Conservation (phyloP, 306 rosid genomes). For the Lablab purpureus region DNA sequence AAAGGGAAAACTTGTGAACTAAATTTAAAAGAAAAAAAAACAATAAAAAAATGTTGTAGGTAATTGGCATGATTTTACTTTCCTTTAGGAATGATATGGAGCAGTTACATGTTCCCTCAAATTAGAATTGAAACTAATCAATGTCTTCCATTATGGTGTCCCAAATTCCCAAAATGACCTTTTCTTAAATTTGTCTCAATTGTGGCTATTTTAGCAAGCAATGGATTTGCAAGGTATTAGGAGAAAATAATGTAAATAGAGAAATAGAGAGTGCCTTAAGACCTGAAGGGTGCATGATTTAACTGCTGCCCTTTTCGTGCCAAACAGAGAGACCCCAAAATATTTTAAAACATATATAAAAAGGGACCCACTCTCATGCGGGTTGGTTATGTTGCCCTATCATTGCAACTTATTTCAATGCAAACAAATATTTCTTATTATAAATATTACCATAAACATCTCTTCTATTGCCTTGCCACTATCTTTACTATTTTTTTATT, state of each 20-base stretch:
- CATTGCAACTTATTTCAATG: background rate
- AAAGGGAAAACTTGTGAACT: too few relatives aligned
- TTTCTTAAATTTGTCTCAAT: background rate
- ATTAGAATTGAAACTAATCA: slow-evolving; percentile 28
- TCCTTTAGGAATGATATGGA: background rate
- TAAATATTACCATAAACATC: too few relatives aligned
- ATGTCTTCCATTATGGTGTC: slow-evolving; percentile 17
- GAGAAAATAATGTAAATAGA: background rate
- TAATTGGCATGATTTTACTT: background rate
- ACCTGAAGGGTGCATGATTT: slow-evolving; percentile 12
- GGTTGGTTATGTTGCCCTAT: background rate
- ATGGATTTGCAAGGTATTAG: background rate
- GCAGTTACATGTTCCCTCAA: slow-evolving; percentile 31
- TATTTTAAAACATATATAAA: background rate
- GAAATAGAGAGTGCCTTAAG: slow-evolving; percentile 1
- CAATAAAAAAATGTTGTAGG: too few relatives aligned
- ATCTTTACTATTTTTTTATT: too few relatives aligned
- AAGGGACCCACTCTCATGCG: background rate
- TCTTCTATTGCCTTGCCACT: too few relatives aligned
- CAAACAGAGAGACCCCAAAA: slow-evolving; percentile 20
- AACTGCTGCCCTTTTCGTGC: background rate
- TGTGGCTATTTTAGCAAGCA: background rate
- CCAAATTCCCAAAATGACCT: background rate
- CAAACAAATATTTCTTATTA: background rate
- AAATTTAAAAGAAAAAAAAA: too few relatives aligned